Conservation (phyloP, 2,329 filamentous ascomycete species). For the Cadophora sp. region DNA sequence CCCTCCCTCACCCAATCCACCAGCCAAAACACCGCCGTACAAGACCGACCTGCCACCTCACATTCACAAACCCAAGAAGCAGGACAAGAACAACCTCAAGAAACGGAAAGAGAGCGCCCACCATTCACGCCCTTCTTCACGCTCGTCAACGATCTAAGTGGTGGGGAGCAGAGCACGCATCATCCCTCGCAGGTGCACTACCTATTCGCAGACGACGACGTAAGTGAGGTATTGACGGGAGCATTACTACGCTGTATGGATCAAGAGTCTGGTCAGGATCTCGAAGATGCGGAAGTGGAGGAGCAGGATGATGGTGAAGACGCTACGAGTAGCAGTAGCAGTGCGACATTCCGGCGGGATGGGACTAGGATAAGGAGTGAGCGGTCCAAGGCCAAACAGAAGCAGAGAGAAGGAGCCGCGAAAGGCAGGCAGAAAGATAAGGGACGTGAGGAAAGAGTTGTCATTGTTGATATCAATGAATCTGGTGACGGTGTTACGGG, state of each 20-base stretch:
- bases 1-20: not conserved
- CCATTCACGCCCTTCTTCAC: constrained; percentile 84
- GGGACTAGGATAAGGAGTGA: not conserved
- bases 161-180: constrained; percentile 63
- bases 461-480: constrained; percentile 62
- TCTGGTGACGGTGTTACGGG: constrained; percentile 63
- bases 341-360: not conserved
- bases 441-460: constrained; percentile 48
- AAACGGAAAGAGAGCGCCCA: constrained; percentile 7
- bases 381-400: not conserved
- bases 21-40: not conserved
- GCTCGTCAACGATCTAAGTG: constrained; percentile 72
- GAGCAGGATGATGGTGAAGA: constrained; percentile 8
- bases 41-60: not conserved
- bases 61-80: not conserved
- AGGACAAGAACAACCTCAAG: not conserved
- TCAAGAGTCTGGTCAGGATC: not conserved
- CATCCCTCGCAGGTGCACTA: constrained; percentile 86
- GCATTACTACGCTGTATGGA: constrained; percentile 54
- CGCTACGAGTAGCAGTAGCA: constrained; percentile 2
- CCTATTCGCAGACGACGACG: constrained; percentile 90
- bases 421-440: not conserved
- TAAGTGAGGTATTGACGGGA: constrained; percentile 73
- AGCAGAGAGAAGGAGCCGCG: constrained; percentile 8
- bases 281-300: not conserved